Evolutionary conservation across 345 rosid genomes (phyloP).

Genomic region (Viola odorata): DNA sequence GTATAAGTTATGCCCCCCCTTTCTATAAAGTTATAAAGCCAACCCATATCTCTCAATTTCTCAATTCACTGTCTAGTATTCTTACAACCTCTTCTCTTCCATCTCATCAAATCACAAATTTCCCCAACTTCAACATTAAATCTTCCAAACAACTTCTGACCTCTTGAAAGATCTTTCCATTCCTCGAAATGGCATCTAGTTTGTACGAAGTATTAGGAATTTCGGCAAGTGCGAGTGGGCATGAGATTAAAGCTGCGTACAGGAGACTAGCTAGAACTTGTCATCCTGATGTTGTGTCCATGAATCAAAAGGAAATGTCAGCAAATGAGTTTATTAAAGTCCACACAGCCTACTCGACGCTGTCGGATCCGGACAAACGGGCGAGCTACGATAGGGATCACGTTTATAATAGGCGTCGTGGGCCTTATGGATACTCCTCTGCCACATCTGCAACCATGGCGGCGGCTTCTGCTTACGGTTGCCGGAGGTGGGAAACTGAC

Average conservation of each 20-base stretch:
- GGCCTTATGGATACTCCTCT: conserved; percentile 18
- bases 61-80: background rate
- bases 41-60: background rate
- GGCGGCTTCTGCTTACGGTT: conserved; percentile 22
- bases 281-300: conserved; percentile 55
- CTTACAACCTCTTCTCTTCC: background rate
- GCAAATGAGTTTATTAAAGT: conserved; percentile 42
- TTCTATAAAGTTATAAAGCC: too few relatives aligned
- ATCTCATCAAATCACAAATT: background rate
- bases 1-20: too few relatives aligned
- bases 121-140: too few relatives aligned
- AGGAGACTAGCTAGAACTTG: conserved; percentile 44
- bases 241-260: conserved; percentile 54
- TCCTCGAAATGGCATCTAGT: conserved; percentile 17
- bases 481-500: conserved; percentile 60
- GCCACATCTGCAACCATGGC: conserved; percentile 18
- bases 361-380: conserved; percentile 49
- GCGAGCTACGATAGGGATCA: conserved; percentile 45
- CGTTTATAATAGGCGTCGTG: background rate
- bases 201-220: conserved; percentile 50
- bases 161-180: too few relatives aligned
- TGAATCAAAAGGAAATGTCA: conserved; percentile 34
- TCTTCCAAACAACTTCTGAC: too few relatives aligned
- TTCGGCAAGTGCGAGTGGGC: conserved; percentile 30
- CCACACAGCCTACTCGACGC: conserved; percentile 49